phyloP scores from a whole-genome alignment of 495 filamentous ascomycete species.

The Lepraria neglecta region DNA sequence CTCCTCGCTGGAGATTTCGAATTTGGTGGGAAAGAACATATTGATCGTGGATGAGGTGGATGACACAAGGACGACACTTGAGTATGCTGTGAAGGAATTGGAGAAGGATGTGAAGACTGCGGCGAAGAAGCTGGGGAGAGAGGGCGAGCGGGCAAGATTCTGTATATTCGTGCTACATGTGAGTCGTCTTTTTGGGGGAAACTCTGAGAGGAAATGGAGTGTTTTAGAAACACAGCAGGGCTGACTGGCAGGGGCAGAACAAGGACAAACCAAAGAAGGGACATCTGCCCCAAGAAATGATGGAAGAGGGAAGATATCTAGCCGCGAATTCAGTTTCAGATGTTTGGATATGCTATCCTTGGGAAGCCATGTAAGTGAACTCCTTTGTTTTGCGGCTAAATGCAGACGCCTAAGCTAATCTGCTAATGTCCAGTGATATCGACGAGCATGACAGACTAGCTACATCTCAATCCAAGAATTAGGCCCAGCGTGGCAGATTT shows the following conservation, averaged over 20 bases:
- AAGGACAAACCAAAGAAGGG: conserved; percentile 97
- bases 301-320: conserved; percentile 66
- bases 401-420: conserved; percentile 23
- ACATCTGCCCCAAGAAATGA: conserved; percentile 70
- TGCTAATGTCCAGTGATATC: conserved; percentile 57
- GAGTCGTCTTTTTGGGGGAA: conserved; percentile 35
- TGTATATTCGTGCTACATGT: conserved; percentile 93
- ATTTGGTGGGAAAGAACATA: conserved; percentile 92
- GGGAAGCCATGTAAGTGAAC: conserved; percentile 73
- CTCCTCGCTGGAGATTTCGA: conserved; percentile 78
- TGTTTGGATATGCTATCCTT: conserved; percentile 99
- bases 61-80: conserved; percentile 92
- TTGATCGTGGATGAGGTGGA: conserved; percentile 99
- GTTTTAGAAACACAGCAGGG: background rate
- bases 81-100: conserved; percentile 93
- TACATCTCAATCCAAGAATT: conserved; percentile 22
- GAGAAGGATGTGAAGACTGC: conserved; percentile 91
- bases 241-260: conserved; percentile 51
- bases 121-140: conserved; percentile 59
- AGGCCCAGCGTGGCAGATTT: background rate
- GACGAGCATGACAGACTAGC: conserved; percentile 83
- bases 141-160: conserved; percentile 73
- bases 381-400: background rate
- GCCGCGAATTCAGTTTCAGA: conserved; percentile 83
- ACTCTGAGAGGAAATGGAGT: background rate